Evolutionary conservation across 139 green algal species (phyloP).

Genomic region (Chlamydomonas applanata): DNA sequence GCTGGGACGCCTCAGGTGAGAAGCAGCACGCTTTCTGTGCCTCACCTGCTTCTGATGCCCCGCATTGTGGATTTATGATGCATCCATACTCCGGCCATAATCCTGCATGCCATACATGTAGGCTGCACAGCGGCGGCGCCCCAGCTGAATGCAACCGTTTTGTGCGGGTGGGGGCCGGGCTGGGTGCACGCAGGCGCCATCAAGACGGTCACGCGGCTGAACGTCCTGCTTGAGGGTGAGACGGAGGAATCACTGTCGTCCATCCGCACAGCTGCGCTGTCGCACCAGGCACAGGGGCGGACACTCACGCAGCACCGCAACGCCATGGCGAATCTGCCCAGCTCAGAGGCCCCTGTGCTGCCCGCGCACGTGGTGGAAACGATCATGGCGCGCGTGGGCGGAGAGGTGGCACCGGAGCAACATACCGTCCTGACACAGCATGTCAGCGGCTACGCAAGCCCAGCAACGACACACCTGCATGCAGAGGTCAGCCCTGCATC

Average conservation of each 20-base stretch:
- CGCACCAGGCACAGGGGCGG: constrained; percentile 11
- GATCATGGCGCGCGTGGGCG: constrained; percentile 4
- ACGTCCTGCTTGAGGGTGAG: constrained; percentile 45
- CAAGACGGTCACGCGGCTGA: constrained; percentile 43
- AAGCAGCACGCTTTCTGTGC: too few relatives aligned
- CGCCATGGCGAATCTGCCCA: neutral
- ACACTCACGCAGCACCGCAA: neutral
- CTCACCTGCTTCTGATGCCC: too few relatives aligned
- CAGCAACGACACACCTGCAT: too few relatives aligned
- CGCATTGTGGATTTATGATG: too few relatives aligned
- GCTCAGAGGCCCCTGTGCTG: neutral
- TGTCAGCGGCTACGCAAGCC: too few relatives aligned
- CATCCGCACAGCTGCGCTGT: constrained; percentile 14
- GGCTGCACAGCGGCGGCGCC: neutral
- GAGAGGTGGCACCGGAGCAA: neutral
- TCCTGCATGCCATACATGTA: neutral
- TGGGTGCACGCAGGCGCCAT: constrained; percentile 14
- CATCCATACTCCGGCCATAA: neutral
- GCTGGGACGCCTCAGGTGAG: constrained; percentile 20
- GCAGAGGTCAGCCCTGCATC: too few relatives aligned
- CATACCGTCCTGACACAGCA: too few relatives aligned
- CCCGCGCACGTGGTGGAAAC: neutral
- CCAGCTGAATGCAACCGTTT: neutral
- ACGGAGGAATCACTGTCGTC: constrained; percentile 14
- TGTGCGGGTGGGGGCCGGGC: too few relatives aligned